Evolutionary conservation across 164 flowering plant genomes (phyloP), one percentile per base, ranked within the genome.

Genomic region (Magnolia officinalis): DNA sequence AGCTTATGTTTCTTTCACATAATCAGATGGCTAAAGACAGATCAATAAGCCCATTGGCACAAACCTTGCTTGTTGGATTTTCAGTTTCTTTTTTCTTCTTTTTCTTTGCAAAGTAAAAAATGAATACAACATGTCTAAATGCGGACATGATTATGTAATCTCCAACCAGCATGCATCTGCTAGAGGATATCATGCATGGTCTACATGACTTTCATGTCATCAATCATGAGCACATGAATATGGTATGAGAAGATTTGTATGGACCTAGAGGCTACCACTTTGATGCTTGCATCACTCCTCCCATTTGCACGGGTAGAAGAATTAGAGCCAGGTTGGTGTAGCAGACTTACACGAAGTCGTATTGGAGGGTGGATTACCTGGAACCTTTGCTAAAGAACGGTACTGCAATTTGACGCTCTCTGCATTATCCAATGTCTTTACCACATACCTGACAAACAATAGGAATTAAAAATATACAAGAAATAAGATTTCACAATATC

Each of bases 391-490:
- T 4, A 95, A 89, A 8, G 98, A 95, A 19, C 98, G 93, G 84
- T 95, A 92, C 78, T 93, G 98, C 88, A 95, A 74, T 77, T 95
- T 95, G 14, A 95, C 98, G 75, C 97, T 92, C 88, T 95, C 98
- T 63, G 98, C 97, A 82, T 92, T 93, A 87, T 95, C 98, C 82
- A 93, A 64, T 65, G 98, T 95, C 86, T 93, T 95, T 49, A 95
- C 98, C 49, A 93, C 97, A 64, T 93, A 95, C 97, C 97, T 93
- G 45, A 50, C 72, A 63, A 79, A 69, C 50, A 72, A 19, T 13
- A 37, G 45, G 45, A 1, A 37, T 37, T 37, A 37, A 37, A 65
- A 13, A 65, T n/a, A 63, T 21, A 2, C 20, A 21, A 63, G 20
- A 63, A 1, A 63, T 4, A 63, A 21, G 24, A 65, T 8, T 8